Evolutionary conservation across 2,329 filamentous ascomycete species (phyloP), one percentile per base, ranked within the genome.

Genomic region (Drechslerella dactyloides): DNA sequence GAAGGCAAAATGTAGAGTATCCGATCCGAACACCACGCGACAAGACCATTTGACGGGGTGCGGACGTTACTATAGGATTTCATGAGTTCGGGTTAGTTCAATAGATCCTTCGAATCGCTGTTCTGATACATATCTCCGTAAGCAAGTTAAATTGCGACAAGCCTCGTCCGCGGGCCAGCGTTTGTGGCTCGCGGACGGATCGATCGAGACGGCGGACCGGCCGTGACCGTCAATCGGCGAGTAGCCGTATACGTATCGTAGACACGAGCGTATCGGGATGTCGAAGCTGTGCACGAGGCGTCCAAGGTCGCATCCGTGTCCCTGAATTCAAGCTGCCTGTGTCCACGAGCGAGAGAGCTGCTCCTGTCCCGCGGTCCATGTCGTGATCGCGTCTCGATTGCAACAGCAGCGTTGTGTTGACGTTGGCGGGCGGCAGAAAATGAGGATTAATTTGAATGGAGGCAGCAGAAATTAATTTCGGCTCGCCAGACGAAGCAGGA

Each of bases 381-480:
- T 17, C 44, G 11, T 23, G n/a, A 21, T 3, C 19, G n/a, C n/a
- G 17, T 21, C 8, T 23, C n/a, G 44, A 19, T 19, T 48, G 19
- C 19, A 48, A 48, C 15, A 19, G 42, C 15, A 30, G 74, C 76
- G 13, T 74, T 75, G n/a, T 76, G 77, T 48, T 76, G 76, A 64
- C 73, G 75, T 56, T 78, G 77, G 24, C 48, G 60, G 30, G 54
- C 44, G 44, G 44, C 44, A 48, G 44, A 48, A 48, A 48, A 48
- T 48, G 44, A 48, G 19, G 19, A 11, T 48, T 23, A 48, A 48
- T 48, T 11, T n/a, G 21, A 64, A 48, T 59, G 52, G 46, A 48
- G 63, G 56, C 51, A 44, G n/a, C 44, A 48, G 44, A 69, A 63
- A 63, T 62, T 57, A 63, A 70, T 70, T 70, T 70, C 65, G 65